Conservation (phyloP, 805 yeast genomes). For the Monosporozyma siamensis region DNA sequence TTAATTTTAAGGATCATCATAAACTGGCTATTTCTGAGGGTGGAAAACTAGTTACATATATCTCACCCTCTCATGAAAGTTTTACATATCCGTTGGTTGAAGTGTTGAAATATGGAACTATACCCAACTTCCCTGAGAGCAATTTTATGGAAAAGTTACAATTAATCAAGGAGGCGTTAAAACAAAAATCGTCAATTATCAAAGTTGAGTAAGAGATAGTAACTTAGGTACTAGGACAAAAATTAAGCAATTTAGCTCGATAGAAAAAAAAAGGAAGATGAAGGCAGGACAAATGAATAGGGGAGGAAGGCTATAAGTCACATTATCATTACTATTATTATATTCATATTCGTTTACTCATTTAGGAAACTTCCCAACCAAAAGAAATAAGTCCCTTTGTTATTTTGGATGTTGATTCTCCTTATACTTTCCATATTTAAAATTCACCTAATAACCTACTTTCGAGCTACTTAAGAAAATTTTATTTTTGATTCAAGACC, state of each 20-base stretch:
- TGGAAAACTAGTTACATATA: constrained; percentile 70
- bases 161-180: constrained; percentile 58
- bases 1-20: constrained; percentile 92
- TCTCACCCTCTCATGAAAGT: constrained; percentile 66
- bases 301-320: no score
- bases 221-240: no score
- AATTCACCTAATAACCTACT: no score
- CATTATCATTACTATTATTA: neutral
- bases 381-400: no score
- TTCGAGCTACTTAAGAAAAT: no score
- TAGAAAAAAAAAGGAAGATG: no score
- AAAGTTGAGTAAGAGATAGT: constrained; percentile 16
- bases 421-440: no score
- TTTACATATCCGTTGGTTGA: constrained; percentile 52
- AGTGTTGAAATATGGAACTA: constrained; percentile 38
- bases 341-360: neutral
- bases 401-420: no score
- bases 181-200: constrained; percentile 28
- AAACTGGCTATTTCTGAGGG: constrained; percentile 71
- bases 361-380: neutral
- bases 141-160: constrained; percentile 39
- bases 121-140: constrained; percentile 40
- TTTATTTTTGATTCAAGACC: no score
- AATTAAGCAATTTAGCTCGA: no score
- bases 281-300: no score